Base-by-base conservation (phyloP, 495 filamentous ascomycete species). In the Hyaloscypha finlandica region DNA sequence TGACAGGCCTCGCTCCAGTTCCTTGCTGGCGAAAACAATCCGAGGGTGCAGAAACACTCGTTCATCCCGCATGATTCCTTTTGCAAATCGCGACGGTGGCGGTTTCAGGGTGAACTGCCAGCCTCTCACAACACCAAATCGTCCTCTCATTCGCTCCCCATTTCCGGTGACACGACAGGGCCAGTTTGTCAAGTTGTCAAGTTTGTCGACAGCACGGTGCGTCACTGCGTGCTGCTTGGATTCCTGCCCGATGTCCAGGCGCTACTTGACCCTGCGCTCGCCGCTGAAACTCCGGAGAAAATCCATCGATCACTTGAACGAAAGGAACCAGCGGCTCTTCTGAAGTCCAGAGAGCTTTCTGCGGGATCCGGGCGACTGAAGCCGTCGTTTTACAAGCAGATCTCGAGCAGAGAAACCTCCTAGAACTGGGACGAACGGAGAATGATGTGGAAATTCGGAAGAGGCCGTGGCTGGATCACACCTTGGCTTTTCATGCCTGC, bases 41-140 rank as follows among this genome's bases (percentile, higher is more conserved):
- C 42, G 42, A 56, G 53, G 20, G 30, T 14, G 30, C 53, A 25
- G 53, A 30, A n/a, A 25, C 6, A 56, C 53, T 32, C 22, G 20
- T 56, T 25, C 53, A 6, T 56, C 53, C 53, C 53, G 53, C 56
- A 37, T 59, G 56, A 35, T 59, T 59, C 29, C 30, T 59, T 37
- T 37, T 59, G 56, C 25, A 20, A 14, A 59, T 59, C 6, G 56
- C 56, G 53, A 59, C 9, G 32, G 56, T 33, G 56, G 56, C 56
- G 56, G 42, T 48, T 48, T 48, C 42, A 48, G 42, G 16, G 16
- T 48, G 42, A 19, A 19, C 9, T 48, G 2, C 16, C 42, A 48
- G 42, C 42, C 42, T 48, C 42, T 48, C 6, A 25, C 25, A 25
- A 25, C 25, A 14, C 42, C 35, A 48, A 3, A 48, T 48, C 42